A percentile compares a stretch with the other conserved stretches of the same genome.
Evolutionary conservation across 345 rosid genomes (phyloP).

Genomic region (Heritiera littoralis): DNA sequence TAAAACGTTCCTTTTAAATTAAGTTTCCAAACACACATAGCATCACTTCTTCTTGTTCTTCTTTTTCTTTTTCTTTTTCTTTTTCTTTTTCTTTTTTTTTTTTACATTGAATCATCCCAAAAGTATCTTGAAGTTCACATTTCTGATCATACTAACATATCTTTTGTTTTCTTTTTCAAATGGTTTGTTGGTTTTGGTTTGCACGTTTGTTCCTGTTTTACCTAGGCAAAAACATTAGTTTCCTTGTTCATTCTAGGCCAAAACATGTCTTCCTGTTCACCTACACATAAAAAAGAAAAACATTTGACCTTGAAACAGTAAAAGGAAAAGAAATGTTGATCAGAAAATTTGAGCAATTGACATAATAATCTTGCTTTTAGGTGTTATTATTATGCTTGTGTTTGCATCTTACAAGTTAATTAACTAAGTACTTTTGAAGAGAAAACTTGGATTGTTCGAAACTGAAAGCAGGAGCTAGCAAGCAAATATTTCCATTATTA

Average conservation of each 20-base stretch:
- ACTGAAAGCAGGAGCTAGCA: neutral
- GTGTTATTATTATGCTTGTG: neutral
- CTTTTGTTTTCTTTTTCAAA: neutral
- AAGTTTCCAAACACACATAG: no score
- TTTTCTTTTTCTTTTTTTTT: neutral
- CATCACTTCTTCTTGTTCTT: no score
- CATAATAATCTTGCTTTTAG: neutral
- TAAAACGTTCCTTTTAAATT: no score
- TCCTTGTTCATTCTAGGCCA: neutral
- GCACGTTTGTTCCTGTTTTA: neutral
- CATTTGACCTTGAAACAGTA: constrained; percentile 16
- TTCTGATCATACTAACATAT: neutral
- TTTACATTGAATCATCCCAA: neutral
- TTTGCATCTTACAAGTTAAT: neutral
- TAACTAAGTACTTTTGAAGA: neutral
- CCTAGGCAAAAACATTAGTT: neutral
- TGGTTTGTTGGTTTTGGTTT: neutral
- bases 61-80: neutral
- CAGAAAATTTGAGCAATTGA: neutral
- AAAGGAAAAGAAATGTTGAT: neutral
- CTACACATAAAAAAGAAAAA: neutral
- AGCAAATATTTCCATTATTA: neutral
- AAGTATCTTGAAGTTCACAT: neutral
- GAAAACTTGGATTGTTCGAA: neutral
- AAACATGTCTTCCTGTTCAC: neutral